Evolutionary conservation across 495 filamentous ascomycete species (phyloP).

Genomic region (Clavariopsis aquatica): DNA sequence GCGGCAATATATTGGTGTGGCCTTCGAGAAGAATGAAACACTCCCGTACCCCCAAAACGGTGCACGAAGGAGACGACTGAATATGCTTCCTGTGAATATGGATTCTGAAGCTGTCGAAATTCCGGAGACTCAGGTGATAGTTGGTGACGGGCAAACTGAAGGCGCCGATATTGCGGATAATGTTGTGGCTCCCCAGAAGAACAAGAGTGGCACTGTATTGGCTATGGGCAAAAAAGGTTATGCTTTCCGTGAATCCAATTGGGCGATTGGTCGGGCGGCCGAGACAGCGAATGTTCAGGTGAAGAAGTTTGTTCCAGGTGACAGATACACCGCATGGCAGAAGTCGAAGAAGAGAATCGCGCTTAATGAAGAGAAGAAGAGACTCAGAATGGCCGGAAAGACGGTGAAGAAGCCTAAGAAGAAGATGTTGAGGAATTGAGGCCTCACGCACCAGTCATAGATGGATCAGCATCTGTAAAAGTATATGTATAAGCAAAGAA

Average conservation of each 20-base stretch:
- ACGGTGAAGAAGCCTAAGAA: conserved; percentile 6
- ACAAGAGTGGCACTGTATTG: conserved; percentile 2
- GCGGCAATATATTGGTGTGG: conserved; percentile 88
- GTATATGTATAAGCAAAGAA: not conserved
- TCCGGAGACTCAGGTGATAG: conserved; percentile 7
- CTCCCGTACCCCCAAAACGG: conserved; percentile 76
- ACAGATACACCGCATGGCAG: conserved; percentile 66
- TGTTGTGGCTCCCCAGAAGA: not conserved
- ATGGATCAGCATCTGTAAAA: not conserved
- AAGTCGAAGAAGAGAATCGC: conserved; percentile 52
- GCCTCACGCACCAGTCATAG: not conserved
- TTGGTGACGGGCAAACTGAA: conserved; percentile 19
- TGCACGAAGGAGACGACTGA: conserved; percentile 66
- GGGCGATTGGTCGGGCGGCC: conserved; percentile 72
- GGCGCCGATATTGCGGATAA: conserved; percentile 7
- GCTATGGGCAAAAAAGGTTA: conserved; percentile 26
- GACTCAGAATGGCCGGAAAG: conserved; percentile 56
- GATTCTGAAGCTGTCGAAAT: conserved; percentile 3
- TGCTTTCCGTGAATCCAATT: conserved; percentile 71
- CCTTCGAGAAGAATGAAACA: conserved; percentile 69
- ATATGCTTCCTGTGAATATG: conserved; percentile 56
- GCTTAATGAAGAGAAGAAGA: conserved; percentile 59
- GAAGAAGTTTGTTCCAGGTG: conserved; percentile 54
- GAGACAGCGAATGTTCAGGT: conserved; percentile 60
- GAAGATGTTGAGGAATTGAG: conserved; percentile 23